Evolutionary conservation across 371 early-diverging fungal genomes (phyloP).

Genomic region (Saksenaea vasiformis): DNA sequence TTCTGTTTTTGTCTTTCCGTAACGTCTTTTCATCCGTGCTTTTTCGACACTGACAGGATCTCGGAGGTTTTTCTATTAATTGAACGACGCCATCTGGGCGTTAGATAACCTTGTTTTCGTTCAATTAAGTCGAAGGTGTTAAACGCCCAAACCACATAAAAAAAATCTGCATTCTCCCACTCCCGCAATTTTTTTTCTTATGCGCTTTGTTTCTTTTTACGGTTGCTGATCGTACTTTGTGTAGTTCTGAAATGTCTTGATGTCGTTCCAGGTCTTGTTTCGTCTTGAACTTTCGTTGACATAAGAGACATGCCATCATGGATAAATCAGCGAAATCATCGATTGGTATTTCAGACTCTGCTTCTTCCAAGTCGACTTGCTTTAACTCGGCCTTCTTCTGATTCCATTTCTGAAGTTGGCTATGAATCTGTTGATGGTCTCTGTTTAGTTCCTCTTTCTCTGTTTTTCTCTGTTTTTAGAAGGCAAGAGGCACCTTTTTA

Average conservation of each 20-base stretch:
- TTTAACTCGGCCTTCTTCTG: conserved; percentile 48
- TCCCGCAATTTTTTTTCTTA: not conserved
- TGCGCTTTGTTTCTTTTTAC: not conserved
- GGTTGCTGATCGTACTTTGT: conserved; percentile 52
- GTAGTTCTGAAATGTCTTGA: conserved; percentile 63
- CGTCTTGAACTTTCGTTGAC: conserved; percentile 70
- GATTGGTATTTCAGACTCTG: conserved; percentile 14
- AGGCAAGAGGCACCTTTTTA: too few relatives aligned
- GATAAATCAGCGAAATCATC: conserved; percentile 48
- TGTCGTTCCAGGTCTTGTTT: conserved; percentile 60
- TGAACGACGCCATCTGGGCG: conserved; percentile 2
- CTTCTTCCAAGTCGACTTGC: conserved; percentile 6
- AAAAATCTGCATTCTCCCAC: not conserved
- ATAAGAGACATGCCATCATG: conserved; percentile 62
- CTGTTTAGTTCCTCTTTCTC: not conserved
- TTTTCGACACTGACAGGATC: conserved; percentile 35
- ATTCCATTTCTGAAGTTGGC: conserved; percentile 57
- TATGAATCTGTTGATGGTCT: conserved; percentile 39
- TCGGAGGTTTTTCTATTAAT: conserved; percentile 36
- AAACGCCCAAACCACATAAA: not conserved
- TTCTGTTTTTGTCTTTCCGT: conserved; percentile 22
- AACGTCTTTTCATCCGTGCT: conserved; percentile 29
- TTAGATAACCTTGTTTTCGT: not conserved
- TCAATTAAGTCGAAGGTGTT: conserved; percentile 4
- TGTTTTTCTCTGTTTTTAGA: not conserved